These are phyloP conservation scores for Sphaerulina populicola DNA, from an alignment of 2,329 filamentous ascomycete genomes.

Conservation along the genomic window DNA sequence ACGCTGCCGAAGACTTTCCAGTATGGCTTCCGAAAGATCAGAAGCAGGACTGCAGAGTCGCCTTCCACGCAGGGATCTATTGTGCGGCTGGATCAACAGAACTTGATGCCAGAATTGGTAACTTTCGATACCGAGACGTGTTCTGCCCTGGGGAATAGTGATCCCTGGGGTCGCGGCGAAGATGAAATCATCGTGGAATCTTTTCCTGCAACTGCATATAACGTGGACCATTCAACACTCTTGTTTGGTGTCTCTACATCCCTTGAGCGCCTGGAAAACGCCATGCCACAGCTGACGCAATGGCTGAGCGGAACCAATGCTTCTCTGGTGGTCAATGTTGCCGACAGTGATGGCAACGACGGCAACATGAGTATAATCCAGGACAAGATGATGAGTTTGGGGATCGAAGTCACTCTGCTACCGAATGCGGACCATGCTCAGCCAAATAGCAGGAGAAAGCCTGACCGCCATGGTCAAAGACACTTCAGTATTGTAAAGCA, in stretches of 20 bases:
- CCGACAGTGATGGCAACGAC: neutral
- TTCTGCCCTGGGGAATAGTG: neutral
- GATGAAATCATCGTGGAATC: neutral
- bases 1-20: neutral
- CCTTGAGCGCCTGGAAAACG: neutral
- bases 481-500: slow-evolving; percentile 4
- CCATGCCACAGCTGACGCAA: slow-evolving; percentile 1
- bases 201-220: neutral
- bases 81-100: neutral
- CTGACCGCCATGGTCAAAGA: slow-evolving; percentile 5
- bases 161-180: neutral
- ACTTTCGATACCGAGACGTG: neutral
- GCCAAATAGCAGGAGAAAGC: neutral
- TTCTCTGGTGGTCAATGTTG: slow-evolving; percentile 1
- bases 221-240: neutral
- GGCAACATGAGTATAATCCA: neutral
- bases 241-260: slow-evolving; percentile 4
- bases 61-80: neutral
- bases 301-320: slow-evolving; percentile 3
- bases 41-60: neutral
- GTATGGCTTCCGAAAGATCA: neutral
- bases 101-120: neutral
- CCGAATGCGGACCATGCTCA: neutral
- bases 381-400: neutral
- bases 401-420: neutral